A percentile compares a stretch with the other conserved stretches of the same genome.
Conservation (phyloP, 1,284 basidiomycete genomes). For the Taiwanofungus camphoratus region DNA sequence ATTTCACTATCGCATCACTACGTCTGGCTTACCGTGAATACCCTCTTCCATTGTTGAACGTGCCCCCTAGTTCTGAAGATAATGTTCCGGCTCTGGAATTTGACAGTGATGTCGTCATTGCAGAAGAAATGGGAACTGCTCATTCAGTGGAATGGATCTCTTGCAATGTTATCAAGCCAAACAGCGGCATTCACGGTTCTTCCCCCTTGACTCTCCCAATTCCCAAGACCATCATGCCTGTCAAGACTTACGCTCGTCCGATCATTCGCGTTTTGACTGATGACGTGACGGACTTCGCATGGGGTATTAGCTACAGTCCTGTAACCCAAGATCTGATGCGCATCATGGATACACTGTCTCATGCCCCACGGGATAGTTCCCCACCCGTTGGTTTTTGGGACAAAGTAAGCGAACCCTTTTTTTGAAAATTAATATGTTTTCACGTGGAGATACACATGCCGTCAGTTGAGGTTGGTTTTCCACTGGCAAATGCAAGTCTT, state of each 20-base stretch:
- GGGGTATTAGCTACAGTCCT: conserved; percentile 88
- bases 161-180: conserved; percentile 53
- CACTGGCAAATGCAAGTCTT: conserved; percentile 78
- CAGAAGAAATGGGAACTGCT: conserved; percentile 80
- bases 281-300: conserved; percentile 73
- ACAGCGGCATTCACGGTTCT: conserved; percentile 49
- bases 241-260: conserved; percentile 88
- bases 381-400: conserved; percentile 94
- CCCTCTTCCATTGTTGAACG: conserved; percentile 62
- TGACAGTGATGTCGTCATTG: conserved; percentile 80
- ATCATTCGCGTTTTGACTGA: conserved; percentile 62
- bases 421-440: not conserved
- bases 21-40: conserved; percentile 77
- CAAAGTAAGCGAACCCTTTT: conserved; percentile 40
- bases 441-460: not conserved
- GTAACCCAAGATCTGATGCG: conserved; percentile 86
- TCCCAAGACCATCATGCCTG: conserved; percentile 93
- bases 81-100: conserved; percentile 53
- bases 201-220: conserved; percentile 60
- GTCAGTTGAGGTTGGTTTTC: conserved; percentile 73
- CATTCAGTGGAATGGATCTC: conserved; percentile 71
- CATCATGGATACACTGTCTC: conserved; percentile 79
- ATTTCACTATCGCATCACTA: conserved; percentile 62
- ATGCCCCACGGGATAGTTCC: conserved; percentile 82
- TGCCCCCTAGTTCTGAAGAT: conserved; percentile 41